Evolutionary conservation across 1,284 basidiomycete genomes (phyloP), one percentile per base, ranked within the genome.

Genomic region (Sanghuangporus weigelae): DNA sequence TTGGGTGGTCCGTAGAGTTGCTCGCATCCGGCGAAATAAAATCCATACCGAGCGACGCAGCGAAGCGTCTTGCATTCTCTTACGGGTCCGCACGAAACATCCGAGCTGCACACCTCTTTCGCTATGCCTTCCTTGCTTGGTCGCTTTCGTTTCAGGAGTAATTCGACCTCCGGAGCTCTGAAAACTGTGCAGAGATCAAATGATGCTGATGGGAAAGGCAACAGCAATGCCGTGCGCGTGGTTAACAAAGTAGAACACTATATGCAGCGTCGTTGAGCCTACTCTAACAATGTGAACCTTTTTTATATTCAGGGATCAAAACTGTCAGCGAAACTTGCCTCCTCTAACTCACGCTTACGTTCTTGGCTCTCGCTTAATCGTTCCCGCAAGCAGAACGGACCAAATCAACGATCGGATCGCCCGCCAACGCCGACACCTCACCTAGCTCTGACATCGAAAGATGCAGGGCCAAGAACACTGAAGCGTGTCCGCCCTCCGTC

Each of bases 361-460:
- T 49, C 46, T n/a, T 38, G 42, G 26, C 38, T 44, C 31, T 59
- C 46, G 26, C 42, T 42, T 44, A 26, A 31, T 4, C 57, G 57
- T 16, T 44, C 26, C 48, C 48, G 48, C 26, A 35, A 35, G 11
- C 5, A 42, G 26, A 3, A 23, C 44, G 26, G 16, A 36, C 44
- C 44, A 21, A 26, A 19, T 19, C 44, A 42, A 44, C 42, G 23
- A 19, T 23, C 49, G 26, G 21, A 23, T 16, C 57, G 42, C 19
- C 57, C 57, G 19, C 57, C 44, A 31, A 59, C 57, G 19, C 57
- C 57, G 16, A 59, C 57, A 26, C 57, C 57, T 12, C 53, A 55
- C 31, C 16, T 40, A 26, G 16, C 31, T 16, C 53, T 55, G n/a
- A n/a, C 53, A 36, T 23, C 53, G 16, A 36, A 38, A 19, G 38